Conservation (phyloP, 805 yeast species). For the Barnettozyma pratensis region DNA sequence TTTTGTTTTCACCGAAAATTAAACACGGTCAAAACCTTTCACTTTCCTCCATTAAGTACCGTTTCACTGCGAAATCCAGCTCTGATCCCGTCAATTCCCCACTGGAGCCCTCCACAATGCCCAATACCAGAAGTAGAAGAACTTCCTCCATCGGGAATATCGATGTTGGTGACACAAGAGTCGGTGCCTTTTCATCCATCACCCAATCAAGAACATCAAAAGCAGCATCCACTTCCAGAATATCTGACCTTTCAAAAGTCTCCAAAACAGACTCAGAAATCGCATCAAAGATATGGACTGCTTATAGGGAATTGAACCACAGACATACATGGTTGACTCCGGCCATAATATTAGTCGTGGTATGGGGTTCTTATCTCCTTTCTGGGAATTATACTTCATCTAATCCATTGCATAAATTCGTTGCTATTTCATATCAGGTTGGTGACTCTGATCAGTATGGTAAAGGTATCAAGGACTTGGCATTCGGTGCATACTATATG, state of each 20-base stretch:
- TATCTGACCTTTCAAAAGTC: constrained; percentile 27
- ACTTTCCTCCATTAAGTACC: too few relatives aligned
- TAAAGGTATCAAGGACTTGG: constrained; percentile 80
- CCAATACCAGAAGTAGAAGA: constrained; percentile 32
- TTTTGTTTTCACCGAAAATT: background rate
- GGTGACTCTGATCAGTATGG: constrained; percentile 69
- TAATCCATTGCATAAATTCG: constrained; percentile 60
- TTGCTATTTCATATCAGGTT: constrained; percentile 59
- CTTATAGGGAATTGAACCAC: constrained; percentile 52
- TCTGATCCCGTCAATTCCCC: background rate
- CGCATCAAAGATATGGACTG: constrained; percentile 48
- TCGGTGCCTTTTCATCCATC: constrained; percentile 66
- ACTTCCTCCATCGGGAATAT: constrained; percentile 73
- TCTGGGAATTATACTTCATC: constrained; percentile 53
- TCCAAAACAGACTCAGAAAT: constrained; percentile 47
- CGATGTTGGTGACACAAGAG: constrained; percentile 66
- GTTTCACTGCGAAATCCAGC: too few relatives aligned
- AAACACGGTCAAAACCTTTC: too few relatives aligned
- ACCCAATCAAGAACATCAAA: constrained; percentile 39
- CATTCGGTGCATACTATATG: constrained; percentile 75
- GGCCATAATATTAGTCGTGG: constrained; percentile 38
- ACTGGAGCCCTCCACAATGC: background rate
- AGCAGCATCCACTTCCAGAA: constrained; percentile 33
- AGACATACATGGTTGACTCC: constrained; percentile 73
- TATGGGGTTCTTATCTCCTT: constrained; percentile 41